Base-by-base conservation (phyloP, 306 rosid species). In the Inga oerstediana region DNA sequence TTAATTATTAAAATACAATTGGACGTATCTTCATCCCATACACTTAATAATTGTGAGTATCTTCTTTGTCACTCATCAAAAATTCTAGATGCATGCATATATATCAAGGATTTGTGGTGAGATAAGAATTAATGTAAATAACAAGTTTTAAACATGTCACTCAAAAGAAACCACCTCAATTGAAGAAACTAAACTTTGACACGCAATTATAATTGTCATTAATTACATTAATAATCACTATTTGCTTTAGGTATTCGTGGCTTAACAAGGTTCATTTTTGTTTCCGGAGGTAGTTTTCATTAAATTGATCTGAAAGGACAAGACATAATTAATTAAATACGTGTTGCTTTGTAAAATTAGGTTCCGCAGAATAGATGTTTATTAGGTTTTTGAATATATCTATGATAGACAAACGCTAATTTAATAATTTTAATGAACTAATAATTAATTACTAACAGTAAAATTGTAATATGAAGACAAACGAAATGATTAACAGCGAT, bases 151-250 rank as follows among this genome's bases (percentile, higher is more conserved):
- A 81, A 43, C 56, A 11, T 32, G 35, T 62, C 48, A 59, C 27
- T 68, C 58, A 48, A 10, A 64, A 22, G 24, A 12, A 20, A 20
- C 8, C 32, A 1, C 9, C 30, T 34, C 59, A 69, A 44, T 44
- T 19, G 74, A 82, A 58, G 73, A 41, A 70, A 70, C 45, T 72
- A 35, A 69, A 79, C 64, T 41, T 43, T 79, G 52, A 72, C 83
- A 84, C 87, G 83, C 61, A 84, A 79, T 74, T 41, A 65, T 14
- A 24, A 62, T 24, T 27, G 3, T 59, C 43, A 79, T 84, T 78
- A 24, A 65, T 84, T 78, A 67, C 66, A 54, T 74, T 74, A 43
- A 66, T 30, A 43, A 74, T 32, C 34, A 39, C 52, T 71, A 69
- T 51, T 72, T 65, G 13, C 65, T 64, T 66, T 7, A 5, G 77